These are phyloP conservation scores for Fusarium nisikadoi DNA, from an alignment of 2,329 filamentous ascomycete species.

Conservation along the genomic window DNA sequence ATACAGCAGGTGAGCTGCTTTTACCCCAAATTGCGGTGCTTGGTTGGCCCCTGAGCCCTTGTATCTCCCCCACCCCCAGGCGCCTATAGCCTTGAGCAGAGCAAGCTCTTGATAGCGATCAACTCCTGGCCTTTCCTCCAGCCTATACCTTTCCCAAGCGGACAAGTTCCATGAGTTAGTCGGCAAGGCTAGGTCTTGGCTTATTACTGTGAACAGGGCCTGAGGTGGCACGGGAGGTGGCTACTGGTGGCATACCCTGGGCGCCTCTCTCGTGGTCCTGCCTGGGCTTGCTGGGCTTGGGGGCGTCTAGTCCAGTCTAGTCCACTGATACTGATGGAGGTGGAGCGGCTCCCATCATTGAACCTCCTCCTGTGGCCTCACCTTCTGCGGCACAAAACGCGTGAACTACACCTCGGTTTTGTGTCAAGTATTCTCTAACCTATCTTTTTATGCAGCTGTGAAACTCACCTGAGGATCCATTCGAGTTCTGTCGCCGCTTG, in stretches of 20 bases:
- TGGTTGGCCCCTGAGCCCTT: slow-evolving; percentile 32
- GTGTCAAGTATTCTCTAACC: slow-evolving; percentile 45
- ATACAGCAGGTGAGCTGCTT: slow-evolving; percentile 25
- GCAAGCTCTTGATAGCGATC: slow-evolving; percentile 9
- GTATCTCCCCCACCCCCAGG: slow-evolving; percentile 30
- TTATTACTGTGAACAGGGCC: slow-evolving; percentile 35
- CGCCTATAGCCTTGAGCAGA: slow-evolving; percentile 22
- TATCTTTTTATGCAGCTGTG: slow-evolving; percentile 44
- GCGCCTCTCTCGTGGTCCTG: slow-evolving; percentile 30
- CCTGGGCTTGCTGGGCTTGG: slow-evolving; percentile 5
- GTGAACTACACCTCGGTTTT: slow-evolving; percentile 44
- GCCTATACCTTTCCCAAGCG: slow-evolving; percentile 4
- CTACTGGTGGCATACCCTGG: slow-evolving; percentile 39
- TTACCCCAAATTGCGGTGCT: slow-evolving; percentile 25
- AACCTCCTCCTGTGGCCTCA: slow-evolving; percentile 47
- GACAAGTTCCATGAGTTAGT: slow-evolving; percentile 16
- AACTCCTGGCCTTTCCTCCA: slow-evolving; percentile 10
- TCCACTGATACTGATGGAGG: slow-evolving; percentile 26
- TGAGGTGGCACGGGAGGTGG: slow-evolving; percentile 36
- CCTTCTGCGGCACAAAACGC: slow-evolving; percentile 48
- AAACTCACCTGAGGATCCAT: slow-evolving; percentile 39
- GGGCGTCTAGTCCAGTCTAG: slow-evolving; percentile 31
- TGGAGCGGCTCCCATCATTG: slow-evolving; percentile 41
- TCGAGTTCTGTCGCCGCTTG: slow-evolving; percentile 29
- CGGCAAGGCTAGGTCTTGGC: slow-evolving; percentile 38